Conservation (phyloP, 1,139 yeast species). For the Saccharomyces pastorianus region DNA sequence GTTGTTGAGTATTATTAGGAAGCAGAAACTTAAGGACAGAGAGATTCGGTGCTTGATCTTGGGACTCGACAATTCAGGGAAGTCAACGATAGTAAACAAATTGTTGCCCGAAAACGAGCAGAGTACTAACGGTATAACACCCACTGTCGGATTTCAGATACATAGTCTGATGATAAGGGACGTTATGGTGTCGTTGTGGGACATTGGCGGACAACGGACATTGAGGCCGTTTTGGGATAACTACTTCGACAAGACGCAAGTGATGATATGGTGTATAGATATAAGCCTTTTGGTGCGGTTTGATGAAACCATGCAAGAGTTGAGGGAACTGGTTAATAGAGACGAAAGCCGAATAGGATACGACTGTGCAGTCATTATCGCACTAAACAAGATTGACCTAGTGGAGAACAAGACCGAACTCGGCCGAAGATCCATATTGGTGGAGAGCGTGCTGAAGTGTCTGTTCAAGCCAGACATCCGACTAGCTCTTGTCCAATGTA, state of each 20-base stretch:
- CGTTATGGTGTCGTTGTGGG: conserved; percentile 52
- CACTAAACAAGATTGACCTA: conserved; percentile 53
- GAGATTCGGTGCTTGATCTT: conserved; percentile 68
- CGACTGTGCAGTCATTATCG: conserved; percentile 44
- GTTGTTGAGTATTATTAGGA: conserved; percentile 66
- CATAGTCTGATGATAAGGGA: conserved; percentile 38
- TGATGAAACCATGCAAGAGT: conserved; percentile 56
- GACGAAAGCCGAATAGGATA: conserved; percentile 63
- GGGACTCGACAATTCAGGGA: conserved; percentile 87
- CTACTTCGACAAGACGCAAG: conserved; percentile 79
- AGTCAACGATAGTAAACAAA: conserved; percentile 65
- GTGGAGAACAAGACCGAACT: conserved; percentile 16
- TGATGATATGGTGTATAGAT: conserved; percentile 87
- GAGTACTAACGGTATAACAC: conserved; percentile 35
- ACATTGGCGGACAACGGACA: conserved; percentile 79
- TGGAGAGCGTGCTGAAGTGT: neutral
- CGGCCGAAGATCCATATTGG: neutral
- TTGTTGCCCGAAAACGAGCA: conserved; percentile 36
- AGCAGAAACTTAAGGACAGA: conserved; percentile 71
- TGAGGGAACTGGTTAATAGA: conserved; percentile 45
- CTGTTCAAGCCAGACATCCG: neutral
- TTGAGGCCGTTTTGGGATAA: conserved; percentile 84
- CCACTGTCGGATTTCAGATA: conserved; percentile 61
- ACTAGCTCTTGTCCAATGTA: conserved; percentile 7
- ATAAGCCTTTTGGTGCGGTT: conserved; percentile 53